A percentile compares a stretch with the other conserved stretches of the same genome.
Conservation (phyloP, 2,329 filamentous ascomycete species). For the Apiospora phragmitis region DNA sequence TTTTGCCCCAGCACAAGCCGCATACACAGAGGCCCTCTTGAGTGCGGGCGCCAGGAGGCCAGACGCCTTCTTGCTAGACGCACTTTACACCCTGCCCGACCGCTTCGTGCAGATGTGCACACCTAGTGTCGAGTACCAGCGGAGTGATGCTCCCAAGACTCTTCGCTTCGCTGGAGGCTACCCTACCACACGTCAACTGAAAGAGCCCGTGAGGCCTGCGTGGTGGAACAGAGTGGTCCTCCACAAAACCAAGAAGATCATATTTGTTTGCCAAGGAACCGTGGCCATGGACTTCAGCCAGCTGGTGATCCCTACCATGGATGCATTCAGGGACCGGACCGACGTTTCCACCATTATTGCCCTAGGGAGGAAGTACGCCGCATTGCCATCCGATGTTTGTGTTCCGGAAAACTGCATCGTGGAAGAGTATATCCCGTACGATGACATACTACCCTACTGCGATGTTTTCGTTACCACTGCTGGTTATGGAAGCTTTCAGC, state of each 20-base stretch:
- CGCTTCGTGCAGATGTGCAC: slow-evolving; percentile 16
- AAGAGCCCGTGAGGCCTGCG: neutral
- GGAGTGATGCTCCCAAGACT: slow-evolving; percentile 14
- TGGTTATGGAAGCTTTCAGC: slow-evolving; percentile 37
- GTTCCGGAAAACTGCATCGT: slow-evolving; percentile 44
- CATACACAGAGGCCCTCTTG: neutral
- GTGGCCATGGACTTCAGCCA: slow-evolving; percentile 38
- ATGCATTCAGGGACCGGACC: slow-evolving; percentile 39
- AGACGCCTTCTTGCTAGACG: neutral
- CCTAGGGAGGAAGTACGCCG: slow-evolving; percentile 28
- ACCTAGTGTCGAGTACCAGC: slow-evolving; percentile 8
- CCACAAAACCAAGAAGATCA: slow-evolving; percentile 34
- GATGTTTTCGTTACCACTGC: slow-evolving; percentile 28
- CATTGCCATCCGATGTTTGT: slow-evolving; percentile 24
- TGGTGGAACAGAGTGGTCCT: slow-evolving; percentile 5
- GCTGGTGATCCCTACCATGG: slow-evolving; percentile 46
- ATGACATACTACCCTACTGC: slow-evolving; percentile 43
- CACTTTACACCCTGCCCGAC: slow-evolving; percentile 12
- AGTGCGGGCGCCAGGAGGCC: neutral
- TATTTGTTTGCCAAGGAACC: slow-evolving; percentile 51
- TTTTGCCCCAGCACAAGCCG: neutral
- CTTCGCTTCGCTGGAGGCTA: neutral
- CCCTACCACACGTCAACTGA: neutral
- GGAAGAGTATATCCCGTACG: slow-evolving; percentile 50
- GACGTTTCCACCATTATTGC: slow-evolving; percentile 41